These are phyloP conservation scores for Cercospora janseana DNA, from an alignment of 2,329 filamentous ascomycete genomes.

Conservation along the genomic window DNA sequence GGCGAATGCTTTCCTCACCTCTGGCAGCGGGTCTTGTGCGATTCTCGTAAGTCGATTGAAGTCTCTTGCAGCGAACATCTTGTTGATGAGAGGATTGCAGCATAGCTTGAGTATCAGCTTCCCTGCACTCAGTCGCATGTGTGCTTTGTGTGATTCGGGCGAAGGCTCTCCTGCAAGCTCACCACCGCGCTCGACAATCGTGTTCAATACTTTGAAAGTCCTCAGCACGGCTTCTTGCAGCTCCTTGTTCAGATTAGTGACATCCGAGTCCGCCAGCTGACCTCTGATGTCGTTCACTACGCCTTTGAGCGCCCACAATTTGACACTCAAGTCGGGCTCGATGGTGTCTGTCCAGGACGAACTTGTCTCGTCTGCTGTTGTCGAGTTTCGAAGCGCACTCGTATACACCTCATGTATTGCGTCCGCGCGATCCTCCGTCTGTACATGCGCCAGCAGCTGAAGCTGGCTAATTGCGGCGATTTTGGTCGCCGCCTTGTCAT, in stretches of 20 bases:
- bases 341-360: conserved; percentile 53
- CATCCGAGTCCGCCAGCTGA: conserved; percentile 36
- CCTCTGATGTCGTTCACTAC: conserved; percentile 81
- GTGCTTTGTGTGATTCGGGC: conserved; percentile 72
- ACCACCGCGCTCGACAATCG: conserved; percentile 70
- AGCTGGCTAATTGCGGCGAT: conserved; percentile 71
- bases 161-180: conserved; percentile 72
- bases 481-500: conserved; percentile 70
- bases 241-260: conserved; percentile 39
- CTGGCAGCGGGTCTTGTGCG: conserved; percentile 70
- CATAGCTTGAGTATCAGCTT: conserved; percentile 81
- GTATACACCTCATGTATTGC: conserved; percentile 77
- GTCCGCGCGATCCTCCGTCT: conserved; percentile 67
- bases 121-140: conserved; percentile 78
- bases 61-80: conserved; percentile 65
- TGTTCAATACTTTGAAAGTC: conserved; percentile 77
- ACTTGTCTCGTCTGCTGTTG: conserved; percentile 48
- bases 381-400: conserved; percentile 66
- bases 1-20: conserved; percentile 76
- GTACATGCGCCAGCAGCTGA: conserved; percentile 69
- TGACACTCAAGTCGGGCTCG: conserved; percentile 79
- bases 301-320: conserved; percentile 78
- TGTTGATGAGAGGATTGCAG: conserved; percentile 71
- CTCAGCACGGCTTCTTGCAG: conserved; percentile 52
- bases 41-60: conserved; percentile 82